Conservation (phyloP, 371 early-diverging fungal genomes). For the Entomophthora muscae region DNA sequence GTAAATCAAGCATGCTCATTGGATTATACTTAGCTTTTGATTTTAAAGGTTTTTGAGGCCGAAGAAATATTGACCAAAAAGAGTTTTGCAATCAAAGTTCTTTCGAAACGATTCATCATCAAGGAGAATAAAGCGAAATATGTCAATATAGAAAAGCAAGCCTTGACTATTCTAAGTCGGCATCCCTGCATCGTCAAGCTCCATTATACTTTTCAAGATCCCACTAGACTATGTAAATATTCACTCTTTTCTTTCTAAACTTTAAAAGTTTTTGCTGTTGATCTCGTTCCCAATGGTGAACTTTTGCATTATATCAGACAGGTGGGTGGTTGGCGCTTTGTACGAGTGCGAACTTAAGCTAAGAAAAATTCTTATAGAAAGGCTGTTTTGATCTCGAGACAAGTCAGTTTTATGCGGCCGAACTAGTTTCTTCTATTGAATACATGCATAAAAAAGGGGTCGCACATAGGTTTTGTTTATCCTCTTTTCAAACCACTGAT, state of each 20-base stretch:
- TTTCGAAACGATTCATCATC: conserved; percentile 84
- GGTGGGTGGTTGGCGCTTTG: no score
- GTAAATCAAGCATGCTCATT: conserved; percentile 28
- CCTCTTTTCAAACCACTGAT: neutral
- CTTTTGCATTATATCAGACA: conserved; percentile 53
- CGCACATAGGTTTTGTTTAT: conserved; percentile 42
- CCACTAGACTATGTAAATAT: conserved; percentile 51
- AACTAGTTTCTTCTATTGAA: conserved; percentile 70
- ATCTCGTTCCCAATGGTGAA: conserved; percentile 81
- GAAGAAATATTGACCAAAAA: conserved; percentile 39
- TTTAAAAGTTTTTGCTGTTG: conserved; percentile 60
- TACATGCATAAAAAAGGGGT: conserved; percentile 66
- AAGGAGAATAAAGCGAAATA: conserved; percentile 89
- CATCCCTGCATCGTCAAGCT: conserved; percentile 83
- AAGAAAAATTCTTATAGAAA: conserved; percentile 23
- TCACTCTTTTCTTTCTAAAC: neutral
- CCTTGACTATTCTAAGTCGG: conserved; percentile 63
- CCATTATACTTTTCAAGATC: conserved; percentile 89
- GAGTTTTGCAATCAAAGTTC: conserved; percentile 78
- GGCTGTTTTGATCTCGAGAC: conserved; percentile 49
- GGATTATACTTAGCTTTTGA: conserved; percentile 1
- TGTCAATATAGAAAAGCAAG: conserved; percentile 81
- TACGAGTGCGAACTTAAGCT: no score
- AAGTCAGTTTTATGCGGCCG: conserved; percentile 66
- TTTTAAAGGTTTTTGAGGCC: conserved; percentile 43